Evolutionary conservation across 768 basidiomycete species (phyloP).

Genomic region (Coprinopsis sp.): DNA sequence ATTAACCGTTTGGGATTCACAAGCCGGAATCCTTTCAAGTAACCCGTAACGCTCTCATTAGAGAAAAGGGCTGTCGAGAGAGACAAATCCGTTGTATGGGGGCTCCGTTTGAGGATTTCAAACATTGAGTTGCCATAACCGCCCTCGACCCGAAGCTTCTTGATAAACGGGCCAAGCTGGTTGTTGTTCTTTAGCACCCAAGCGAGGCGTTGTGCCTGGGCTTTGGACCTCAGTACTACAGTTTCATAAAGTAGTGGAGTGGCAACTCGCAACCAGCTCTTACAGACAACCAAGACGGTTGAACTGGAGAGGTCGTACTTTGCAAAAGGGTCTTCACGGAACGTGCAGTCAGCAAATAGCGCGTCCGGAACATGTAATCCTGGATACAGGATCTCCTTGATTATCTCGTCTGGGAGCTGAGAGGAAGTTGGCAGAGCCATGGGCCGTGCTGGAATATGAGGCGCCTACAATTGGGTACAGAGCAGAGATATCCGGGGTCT

Average conservation of each 20-base stretch:
- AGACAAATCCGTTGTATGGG: conserved; percentile 1
- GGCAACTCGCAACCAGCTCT: conserved; percentile 22
- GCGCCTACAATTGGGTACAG: no score
- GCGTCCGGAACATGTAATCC: conserved; percentile 17
- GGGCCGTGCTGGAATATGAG: no score
- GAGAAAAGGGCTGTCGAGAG: conserved; percentile 1
- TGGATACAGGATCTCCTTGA: conserved; percentile 17
- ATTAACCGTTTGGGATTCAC: background rate
- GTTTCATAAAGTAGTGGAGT: conserved; percentile 22
- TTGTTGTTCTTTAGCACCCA: conserved; percentile 10
- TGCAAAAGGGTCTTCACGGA: conserved; percentile 11
- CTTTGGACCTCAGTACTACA: conserved; percentile 21
- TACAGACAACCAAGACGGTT: conserved; percentile 19
- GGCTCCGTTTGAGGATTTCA: background rate
- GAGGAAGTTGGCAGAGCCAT: no score
- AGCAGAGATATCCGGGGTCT: no score
- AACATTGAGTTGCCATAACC: conserved; percentile 11
- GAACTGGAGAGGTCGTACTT: conserved; percentile 13
- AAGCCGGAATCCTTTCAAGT: background rate
- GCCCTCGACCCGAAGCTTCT: conserved; percentile 21
- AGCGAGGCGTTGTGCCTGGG: conserved; percentile 21
- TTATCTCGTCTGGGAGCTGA: conserved; percentile 20
- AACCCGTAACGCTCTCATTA: background rate
- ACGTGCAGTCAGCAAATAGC: conserved; percentile 12
- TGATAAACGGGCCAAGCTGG: conserved; percentile 16